These are phyloP conservation scores for Physcia stellaris DNA, from an alignment of 495 filamentous ascomycete species.

Conservation along the genomic window DNA sequence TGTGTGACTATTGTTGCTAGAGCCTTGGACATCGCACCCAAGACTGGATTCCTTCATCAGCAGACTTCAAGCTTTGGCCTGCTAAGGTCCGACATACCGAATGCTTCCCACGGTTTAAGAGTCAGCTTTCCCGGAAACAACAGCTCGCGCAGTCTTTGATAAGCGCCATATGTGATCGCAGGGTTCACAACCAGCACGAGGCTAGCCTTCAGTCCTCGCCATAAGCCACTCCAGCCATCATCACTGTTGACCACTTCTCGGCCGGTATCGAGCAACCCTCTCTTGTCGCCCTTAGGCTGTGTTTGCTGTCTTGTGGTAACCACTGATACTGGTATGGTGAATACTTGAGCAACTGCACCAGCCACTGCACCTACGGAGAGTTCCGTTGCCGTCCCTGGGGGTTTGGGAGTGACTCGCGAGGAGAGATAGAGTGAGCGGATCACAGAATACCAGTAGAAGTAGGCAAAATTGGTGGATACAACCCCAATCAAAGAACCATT, in stretches of 20 bases:
- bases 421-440: constrained; percentile 73
- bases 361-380: constrained; percentile 76
- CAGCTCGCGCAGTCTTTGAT: constrained; percentile 72
- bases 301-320: constrained; percentile 95
- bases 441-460: constrained; percentile 98
- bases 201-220: constrained; percentile 92
- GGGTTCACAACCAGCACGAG: constrained; percentile 94
- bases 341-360: constrained; percentile 85
- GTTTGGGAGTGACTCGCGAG: constrained; percentile 41
- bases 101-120: constrained; percentile 78
- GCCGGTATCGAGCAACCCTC: constrained; percentile 79
- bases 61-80: not conserved
- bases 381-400: constrained; percentile 75
- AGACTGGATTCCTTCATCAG: constrained; percentile 38
- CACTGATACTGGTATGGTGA: constrained; percentile 92
- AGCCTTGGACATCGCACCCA: constrained; percentile 86
- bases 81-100: constrained; percentile 45
- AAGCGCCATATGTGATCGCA: constrained; percentile 95
- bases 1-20: constrained; percentile 88
- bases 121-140: constrained; percentile 66
- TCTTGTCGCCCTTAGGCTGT: constrained; percentile 66
- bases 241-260: constrained; percentile 80
- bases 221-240: constrained; percentile 79
- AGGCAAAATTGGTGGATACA: constrained; percentile 95
- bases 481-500: constrained; percentile 77